Base-by-base conservation (phyloP, 352 stramenopile genomes). In the Phytophthora fragariae region DNA sequence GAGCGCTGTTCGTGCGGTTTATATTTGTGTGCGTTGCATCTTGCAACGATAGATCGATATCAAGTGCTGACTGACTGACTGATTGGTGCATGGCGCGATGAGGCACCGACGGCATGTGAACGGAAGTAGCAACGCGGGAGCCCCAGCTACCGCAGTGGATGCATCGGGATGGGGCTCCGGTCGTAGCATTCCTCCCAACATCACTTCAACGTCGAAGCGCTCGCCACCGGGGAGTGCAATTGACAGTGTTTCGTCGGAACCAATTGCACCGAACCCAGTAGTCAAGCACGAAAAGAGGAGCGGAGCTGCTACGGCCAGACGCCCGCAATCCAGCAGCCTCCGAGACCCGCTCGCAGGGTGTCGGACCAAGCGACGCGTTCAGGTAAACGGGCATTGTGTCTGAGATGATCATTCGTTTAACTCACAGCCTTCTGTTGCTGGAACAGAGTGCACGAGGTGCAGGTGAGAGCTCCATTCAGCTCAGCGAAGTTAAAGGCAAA, bases 91-190 rank as follows among this genome's bases (percentile, higher is more conserved):
- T 39, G 27, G n/a, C 31, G 62, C 14, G 17, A 85, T 89, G 75
- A 72, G 84, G 41, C 78, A 82, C 63, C 80, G 82, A 21, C 80
- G 84, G 5, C 84, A 90, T 53, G 62, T 77, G 21, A 92, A 76
- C 31, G 84, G 84, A 67, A 87, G 71, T 49, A 90, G 82, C 77
- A 92, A 92, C 35, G 75, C 73, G 9, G 19, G 65, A 49, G 35
- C 66, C 1, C 24, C 24, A 27, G 24, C 24, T 27, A 27, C 24
- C 24, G 31, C 71, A 15, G 52, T 14, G 17, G 33, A 21, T 61
- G 14, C 29, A 21, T 5, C 14, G 21, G 64, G 52, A 14, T 76
- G 70, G 70, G 70, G 70, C 6, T 73, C 64, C 19, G 64, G 70
- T 9, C 64, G 64, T 5, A 62, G 53, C 5, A 44, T 73, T 21